A percentile compares a stretch with the other conserved stretches of the same genome.
These are phyloP conservation scores for Irpex sp. DNA, from an alignment of 1,284 basidiomycete genomes.

Conservation along the genomic window DNA sequence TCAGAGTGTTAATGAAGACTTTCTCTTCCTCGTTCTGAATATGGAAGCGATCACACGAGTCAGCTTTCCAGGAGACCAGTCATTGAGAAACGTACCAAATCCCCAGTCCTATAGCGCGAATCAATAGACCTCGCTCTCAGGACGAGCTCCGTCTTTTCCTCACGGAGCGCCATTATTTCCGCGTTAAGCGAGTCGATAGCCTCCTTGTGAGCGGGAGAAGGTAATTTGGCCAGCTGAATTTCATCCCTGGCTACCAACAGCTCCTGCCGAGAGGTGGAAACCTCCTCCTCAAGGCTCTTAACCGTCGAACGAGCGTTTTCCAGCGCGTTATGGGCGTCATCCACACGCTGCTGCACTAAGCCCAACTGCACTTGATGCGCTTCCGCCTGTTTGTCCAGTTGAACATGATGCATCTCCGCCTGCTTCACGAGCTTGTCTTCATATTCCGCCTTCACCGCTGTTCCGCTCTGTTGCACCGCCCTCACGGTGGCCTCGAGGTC, in stretches of 20 bases:
- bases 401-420: constrained; percentile 9
- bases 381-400: constrained; percentile 10
- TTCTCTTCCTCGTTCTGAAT: constrained; percentile 33
- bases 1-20: constrained; percentile 29
- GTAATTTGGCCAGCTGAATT: constrained; percentile 18
- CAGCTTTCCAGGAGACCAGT: background rate
- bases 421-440: constrained; percentile 12
- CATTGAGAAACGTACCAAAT: constrained; percentile 25
- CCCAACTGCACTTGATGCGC: constrained; percentile 11
- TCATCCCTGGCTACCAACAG: constrained; percentile 18
- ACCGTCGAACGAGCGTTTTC: constrained; percentile 13
- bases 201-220: constrained; percentile 18
- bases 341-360: constrained; percentile 16
- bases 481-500: constrained; percentile 17
- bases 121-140: constrained; percentile 29
- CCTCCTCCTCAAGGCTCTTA: constrained; percentile 14
- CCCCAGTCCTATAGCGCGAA: constrained; percentile 30
- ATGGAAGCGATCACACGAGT: background rate
- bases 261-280: constrained; percentile 13
- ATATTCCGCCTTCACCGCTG: constrained; percentile 17
- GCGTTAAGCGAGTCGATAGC: constrained; percentile 22
- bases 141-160: constrained; percentile 20
- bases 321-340: constrained; percentile 18
- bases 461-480: constrained; percentile 13
- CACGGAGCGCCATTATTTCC: constrained; percentile 23